Percentiles rank a stretch among this genome's conserved stretches.
Conservation (phyloP, 768 basidiomycete species). For the Amanita molliuscula region DNA sequence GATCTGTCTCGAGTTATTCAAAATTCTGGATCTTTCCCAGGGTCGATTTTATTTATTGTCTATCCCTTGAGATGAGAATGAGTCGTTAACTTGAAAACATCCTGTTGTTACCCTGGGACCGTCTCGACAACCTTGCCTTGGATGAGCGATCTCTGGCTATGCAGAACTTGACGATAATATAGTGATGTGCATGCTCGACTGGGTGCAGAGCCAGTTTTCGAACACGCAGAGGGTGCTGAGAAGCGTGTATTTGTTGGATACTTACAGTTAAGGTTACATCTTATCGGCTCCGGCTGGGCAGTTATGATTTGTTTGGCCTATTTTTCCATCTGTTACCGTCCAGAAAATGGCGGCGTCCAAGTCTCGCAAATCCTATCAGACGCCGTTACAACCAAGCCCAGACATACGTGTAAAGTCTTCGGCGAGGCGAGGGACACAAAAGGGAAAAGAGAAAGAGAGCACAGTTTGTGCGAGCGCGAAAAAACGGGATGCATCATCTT, state of each 20-base stretch:
- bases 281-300: background rate
- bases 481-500: background rate
- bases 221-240: too few species aligned
- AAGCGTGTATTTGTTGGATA: conserved; percentile 52
- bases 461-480: conserved; percentile 10
- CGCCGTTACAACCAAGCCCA: conserved; percentile 21
- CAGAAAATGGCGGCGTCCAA: conserved; percentile 33
- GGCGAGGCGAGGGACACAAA: conserved; percentile 10
- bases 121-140: conserved; percentile 26
- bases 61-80: conserved; percentile 37
- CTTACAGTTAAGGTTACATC: conserved; percentile 22
- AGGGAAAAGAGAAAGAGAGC: conserved; percentile 40
- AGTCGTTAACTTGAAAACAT: conserved; percentile 26
- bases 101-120: conserved; percentile 27
- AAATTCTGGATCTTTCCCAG: background rate
- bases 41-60: conserved; percentile 21
- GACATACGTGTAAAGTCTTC: conserved; percentile 8
- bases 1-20: background rate
- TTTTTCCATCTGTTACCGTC: conserved; percentile 19
- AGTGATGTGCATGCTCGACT: conserved; percentile 53
- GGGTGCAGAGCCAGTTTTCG: too few species aligned
- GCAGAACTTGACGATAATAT: conserved; percentile 60
- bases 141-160: conserved; percentile 57
- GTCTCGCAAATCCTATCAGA: conserved; percentile 24
- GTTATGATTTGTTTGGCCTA: conserved; percentile 23